phyloP scores from a whole-genome alignment of 805 yeast species.

The Teunomyces lycoperdinae region DNA sequence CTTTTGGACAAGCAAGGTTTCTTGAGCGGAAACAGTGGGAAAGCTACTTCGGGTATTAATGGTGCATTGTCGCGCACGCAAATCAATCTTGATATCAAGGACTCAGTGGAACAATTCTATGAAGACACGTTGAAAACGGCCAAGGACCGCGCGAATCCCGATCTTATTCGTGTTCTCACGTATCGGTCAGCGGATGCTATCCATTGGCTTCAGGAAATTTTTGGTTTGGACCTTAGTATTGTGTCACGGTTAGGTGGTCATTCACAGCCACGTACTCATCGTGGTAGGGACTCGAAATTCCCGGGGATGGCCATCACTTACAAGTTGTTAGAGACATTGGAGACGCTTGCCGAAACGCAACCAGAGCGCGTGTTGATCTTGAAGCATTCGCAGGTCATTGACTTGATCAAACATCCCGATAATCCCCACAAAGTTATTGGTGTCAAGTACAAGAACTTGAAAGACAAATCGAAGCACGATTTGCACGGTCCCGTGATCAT shows the following conservation, averaged over 20 bases:
- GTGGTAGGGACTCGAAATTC: constrained; percentile 64
- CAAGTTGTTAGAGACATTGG: constrained; percentile 48
- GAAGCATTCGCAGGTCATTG: constrained; percentile 32
- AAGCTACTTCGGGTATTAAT: constrained; percentile 67
- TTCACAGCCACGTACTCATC: constrained; percentile 74
- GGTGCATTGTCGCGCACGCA: constrained; percentile 74
- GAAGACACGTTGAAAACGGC: constrained; percentile 70
- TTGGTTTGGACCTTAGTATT: constrained; percentile 59
- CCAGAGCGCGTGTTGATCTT: constrained; percentile 36
- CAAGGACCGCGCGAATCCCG: constrained; percentile 54
- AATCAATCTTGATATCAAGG: constrained; percentile 44
- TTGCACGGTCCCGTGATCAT: constrained; percentile 56
- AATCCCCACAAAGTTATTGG: constrained; percentile 24
- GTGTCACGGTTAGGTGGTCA: constrained; percentile 84
- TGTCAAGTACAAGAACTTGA: constrained; percentile 30
- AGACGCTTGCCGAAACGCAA: constrained; percentile 42
- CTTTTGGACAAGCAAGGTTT: constrained; percentile 59
- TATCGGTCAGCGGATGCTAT: constrained; percentile 64
- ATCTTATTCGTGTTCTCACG: constrained; percentile 57
- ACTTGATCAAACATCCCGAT: constrained; percentile 33
- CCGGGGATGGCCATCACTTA: constrained; percentile 69
- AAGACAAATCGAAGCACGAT: constrained; percentile 28
- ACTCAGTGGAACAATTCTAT: constrained; percentile 57
- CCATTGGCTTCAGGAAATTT: constrained; percentile 66
- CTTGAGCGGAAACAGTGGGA: constrained; percentile 63